Percentiles rank a stretch among this genome's conserved stretches.
Evolutionary conservation across 345 rosid species (phyloP).

Genomic region (Bruguiera sexangula): DNA sequence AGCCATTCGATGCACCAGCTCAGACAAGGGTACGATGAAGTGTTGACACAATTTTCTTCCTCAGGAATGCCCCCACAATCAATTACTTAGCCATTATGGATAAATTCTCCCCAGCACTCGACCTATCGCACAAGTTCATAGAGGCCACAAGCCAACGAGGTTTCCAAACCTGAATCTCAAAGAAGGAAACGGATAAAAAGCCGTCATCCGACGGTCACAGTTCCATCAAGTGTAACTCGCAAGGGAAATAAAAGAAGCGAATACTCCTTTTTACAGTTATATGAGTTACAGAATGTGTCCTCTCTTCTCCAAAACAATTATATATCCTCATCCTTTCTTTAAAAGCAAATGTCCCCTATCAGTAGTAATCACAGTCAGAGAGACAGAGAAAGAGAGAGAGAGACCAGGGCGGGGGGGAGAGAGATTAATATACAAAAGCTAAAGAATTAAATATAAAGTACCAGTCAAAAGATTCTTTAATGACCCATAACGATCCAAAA

Average conservation of each 20-base stretch:
- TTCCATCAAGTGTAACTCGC: conserved; percentile 1
- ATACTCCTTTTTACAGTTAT: conserved; percentile 18
- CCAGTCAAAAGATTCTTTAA: conserved; percentile 34
- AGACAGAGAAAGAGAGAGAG: background rate
- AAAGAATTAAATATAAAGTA: conserved; percentile 17
- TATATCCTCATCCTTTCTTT: too few relatives aligned
- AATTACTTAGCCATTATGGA: conserved; percentile 22
- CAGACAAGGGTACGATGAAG: conserved; percentile 73
- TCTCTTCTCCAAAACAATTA: background rate
- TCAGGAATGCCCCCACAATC: conserved; percentile 20
- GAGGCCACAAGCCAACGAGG: conserved; percentile 27
- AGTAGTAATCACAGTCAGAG: conserved; percentile 7
- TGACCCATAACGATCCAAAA: conserved; percentile 23
- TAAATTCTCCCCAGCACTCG: conserved; percentile 16
- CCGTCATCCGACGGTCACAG: conserved; percentile 22
- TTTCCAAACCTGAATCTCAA: conserved; percentile 22
- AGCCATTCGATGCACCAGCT: conserved; percentile 51
- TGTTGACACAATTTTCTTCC: conserved; percentile 2
- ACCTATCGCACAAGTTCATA: conserved; percentile 26
- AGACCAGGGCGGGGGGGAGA: background rate
- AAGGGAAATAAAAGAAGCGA: conserved; percentile 4
- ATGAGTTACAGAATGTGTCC: conserved; percentile 14
- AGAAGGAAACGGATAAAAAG: conserved; percentile 1
- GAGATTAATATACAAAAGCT: background rate
- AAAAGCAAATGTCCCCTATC: conserved; percentile 7